Percentiles rank a stretch among this genome's conserved stretches.
Evolutionary conservation across 768 basidiomycete genomes (phyloP).

Genomic region (Coprinopsis sp.): DNA sequence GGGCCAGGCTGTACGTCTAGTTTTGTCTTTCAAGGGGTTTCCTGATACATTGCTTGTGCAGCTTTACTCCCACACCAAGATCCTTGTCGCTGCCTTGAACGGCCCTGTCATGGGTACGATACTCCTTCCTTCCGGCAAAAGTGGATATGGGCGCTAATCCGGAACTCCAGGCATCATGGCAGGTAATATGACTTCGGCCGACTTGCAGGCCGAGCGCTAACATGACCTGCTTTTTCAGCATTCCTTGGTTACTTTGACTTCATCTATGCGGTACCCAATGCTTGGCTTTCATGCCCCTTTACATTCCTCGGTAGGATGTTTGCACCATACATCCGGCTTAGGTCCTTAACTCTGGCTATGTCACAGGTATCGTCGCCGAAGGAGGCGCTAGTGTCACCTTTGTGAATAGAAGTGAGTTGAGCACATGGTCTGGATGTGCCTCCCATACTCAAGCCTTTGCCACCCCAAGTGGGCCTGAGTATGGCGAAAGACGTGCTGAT

Average conservation of each 20-base stretch:
- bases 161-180: conserved; percentile 56
- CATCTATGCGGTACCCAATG: conserved; percentile 58
- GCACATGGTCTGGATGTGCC: neutral
- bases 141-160: conserved; percentile 2
- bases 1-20: conserved; percentile 52
- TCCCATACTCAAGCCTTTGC: neutral
- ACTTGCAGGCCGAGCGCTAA: neutral
- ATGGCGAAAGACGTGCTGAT: conserved; percentile 70
- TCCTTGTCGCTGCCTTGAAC: conserved; percentile 67
- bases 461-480: conserved; percentile 53
- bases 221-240: conserved; percentile 30
- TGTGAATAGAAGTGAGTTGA: conserved; percentile 52
- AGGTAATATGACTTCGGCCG: conserved; percentile 30
- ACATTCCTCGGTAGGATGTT: conserved; percentile 58
- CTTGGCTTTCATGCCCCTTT: conserved; percentile 64
- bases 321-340: no score
- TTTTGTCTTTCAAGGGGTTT: neutral
- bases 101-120: conserved; percentile 69
- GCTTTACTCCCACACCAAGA: conserved; percentile 67
- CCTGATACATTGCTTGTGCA: conserved; percentile 17
- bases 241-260: conserved; percentile 74
- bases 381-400: conserved; percentile 69
- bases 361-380: conserved; percentile 58
- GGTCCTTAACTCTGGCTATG: neutral
- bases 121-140: neutral